These are phyloP conservation scores for Plasmopara viticola DNA, from an alignment of 352 stramenopile species.

Conservation along the genomic window DNA sequence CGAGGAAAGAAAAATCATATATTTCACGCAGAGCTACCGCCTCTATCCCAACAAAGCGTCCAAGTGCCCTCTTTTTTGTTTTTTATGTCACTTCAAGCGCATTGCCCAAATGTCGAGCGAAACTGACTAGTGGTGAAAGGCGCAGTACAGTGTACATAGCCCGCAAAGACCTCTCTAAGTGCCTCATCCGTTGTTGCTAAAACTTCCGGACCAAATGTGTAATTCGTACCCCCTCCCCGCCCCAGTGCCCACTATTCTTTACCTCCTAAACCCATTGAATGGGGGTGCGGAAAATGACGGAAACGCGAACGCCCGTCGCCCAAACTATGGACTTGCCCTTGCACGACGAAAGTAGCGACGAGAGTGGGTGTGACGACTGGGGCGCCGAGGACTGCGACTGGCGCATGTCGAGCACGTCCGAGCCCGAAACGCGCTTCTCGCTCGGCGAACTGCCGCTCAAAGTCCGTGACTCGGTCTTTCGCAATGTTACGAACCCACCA, in stretches of 20 bases:
- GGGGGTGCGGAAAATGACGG: constrained; percentile 18
- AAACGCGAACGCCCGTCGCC: not conserved
- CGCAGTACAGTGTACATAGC: constrained; percentile 4
- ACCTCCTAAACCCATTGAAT: not conserved
- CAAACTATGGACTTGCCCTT: not conserved
- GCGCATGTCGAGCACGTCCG: constrained; percentile 39
- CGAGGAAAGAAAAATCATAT: not conserved
- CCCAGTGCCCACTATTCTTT: constrained; percentile 9
- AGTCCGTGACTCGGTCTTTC: constrained; percentile 41
- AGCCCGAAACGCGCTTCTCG: constrained; percentile 36
- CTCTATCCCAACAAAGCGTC: no score
- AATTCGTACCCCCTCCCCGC: not conserved
- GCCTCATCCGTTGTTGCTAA: not conserved
- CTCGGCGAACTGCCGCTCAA: constrained; percentile 34
- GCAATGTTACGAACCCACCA: constrained; percentile 11
- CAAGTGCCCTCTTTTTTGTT: no score
- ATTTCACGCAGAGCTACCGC: not conserved
- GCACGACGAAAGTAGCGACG: constrained; percentile 23
- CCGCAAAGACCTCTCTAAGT: constrained; percentile 6
- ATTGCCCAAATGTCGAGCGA: not conserved
- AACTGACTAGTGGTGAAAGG: constrained; percentile 15
- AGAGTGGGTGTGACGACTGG: constrained; percentile 30
- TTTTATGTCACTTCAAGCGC: no score
- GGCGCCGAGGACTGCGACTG: constrained; percentile 46
- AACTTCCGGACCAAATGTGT: constrained; percentile 11